A percentile compares a stretch with the other conserved stretches of the same genome.
Evolutionary conservation across 2,329 filamentous ascomycete species (phyloP).

Genomic region (Pleoardoris graminearum): DNA sequence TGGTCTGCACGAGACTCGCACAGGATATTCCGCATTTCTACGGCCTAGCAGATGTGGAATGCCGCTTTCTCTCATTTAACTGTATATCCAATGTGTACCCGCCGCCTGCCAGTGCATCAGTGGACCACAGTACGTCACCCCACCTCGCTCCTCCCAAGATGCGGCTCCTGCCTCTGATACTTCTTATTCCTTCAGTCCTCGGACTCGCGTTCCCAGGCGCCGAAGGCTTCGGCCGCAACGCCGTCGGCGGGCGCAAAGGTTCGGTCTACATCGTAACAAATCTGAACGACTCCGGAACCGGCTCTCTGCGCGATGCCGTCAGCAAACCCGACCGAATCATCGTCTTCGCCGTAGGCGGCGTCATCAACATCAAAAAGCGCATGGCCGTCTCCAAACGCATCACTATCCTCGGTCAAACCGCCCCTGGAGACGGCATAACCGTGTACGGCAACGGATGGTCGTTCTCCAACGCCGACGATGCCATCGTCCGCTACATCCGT

Average conservation of each 20-base stretch:
- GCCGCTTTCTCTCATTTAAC: background rate
- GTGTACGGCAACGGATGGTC: constrained; percentile 60
- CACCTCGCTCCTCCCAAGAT: constrained; percentile 1
- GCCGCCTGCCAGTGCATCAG: background rate
- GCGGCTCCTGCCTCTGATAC: constrained; percentile 6
- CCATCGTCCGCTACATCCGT: constrained; percentile 60
- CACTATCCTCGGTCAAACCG: constrained; percentile 57
- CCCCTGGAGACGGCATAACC: constrained; percentile 55
- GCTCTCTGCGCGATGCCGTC: constrained; percentile 57
- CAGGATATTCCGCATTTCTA: background rate
- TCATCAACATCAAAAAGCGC: constrained; percentile 54
- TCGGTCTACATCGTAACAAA: constrained; percentile 56
- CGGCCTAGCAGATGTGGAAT: too few species aligned
- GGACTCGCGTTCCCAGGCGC: constrained; percentile 54
- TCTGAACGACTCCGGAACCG: constrained; percentile 53
- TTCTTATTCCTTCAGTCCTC: constrained; percentile 14
- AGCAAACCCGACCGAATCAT: constrained; percentile 54
- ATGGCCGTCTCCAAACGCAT: constrained; percentile 55
- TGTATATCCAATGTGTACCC: background rate
- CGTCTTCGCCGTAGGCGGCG: constrained; percentile 56
- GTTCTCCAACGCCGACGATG: constrained; percentile 57
- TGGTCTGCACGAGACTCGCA: background rate
- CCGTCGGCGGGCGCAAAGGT: constrained; percentile 53
- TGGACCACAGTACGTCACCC: background rate
- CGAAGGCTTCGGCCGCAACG: constrained; percentile 55